Percentiles rank a stretch among this genome's conserved stretches.
Conservation (phyloP, 106 monocot species). For the Allium cepa region DNA sequence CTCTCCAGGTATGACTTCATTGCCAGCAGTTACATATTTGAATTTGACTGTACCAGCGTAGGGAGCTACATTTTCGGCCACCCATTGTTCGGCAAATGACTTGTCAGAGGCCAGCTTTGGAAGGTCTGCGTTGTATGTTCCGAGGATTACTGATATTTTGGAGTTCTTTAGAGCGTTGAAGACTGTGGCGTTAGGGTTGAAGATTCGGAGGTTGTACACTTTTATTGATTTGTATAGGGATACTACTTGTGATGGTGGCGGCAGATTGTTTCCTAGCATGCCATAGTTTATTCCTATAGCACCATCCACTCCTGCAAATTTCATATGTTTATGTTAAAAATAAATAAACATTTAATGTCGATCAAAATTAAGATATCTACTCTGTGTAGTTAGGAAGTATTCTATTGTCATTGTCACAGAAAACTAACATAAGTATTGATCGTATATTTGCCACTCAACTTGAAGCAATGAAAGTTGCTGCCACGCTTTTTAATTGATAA, state of each 20-base stretch:
- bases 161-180: slow-evolving; percentile 16
- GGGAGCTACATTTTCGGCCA: slow-evolving; percentile 15
- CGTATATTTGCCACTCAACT: no score
- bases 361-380: no score
- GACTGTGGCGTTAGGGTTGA: slow-evolving; percentile 18
- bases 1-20: slow-evolving; percentile 64
- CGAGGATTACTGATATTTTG: slow-evolving; percentile 17
- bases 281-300: slow-evolving; percentile 33
- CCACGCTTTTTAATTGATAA: no score
- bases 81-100: slow-evolving; percentile 18
- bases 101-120: slow-evolving; percentile 10
- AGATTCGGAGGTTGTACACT: slow-evolving; percentile 24
- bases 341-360: no score
- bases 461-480: no score
- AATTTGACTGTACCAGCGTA: slow-evolving; percentile 17
- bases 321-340: no score
- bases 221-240: slow-evolving; percentile 13
- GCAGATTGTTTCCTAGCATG: slow-evolving; percentile 28
- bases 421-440: no score
- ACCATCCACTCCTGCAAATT: neutral
- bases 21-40: slow-evolving; percentile 53
- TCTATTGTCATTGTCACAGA: no score
- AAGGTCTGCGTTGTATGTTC: slow-evolving; percentile 21
- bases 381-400: no score
- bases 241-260: slow-evolving; percentile 12